phyloP scores from a whole-genome alignment of 2,329 filamentous ascomycete genomes.

The Arthrobotrys megalospora region DNA sequence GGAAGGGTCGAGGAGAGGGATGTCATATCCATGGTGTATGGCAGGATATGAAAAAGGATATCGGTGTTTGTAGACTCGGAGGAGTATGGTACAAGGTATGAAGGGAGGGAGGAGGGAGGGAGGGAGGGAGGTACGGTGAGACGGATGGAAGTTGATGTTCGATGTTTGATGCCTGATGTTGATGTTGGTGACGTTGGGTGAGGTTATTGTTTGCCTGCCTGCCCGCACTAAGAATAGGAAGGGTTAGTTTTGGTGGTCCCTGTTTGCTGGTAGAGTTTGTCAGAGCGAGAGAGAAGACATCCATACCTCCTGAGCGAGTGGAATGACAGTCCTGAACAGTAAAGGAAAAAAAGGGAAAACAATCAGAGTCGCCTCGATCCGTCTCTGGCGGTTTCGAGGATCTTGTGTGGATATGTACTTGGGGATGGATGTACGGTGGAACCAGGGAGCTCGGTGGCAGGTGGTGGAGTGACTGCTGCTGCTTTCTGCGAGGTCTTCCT shows the following conservation, averaged over 20 bases:
- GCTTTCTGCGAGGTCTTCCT: conserved; percentile 7
- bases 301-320: not conserved
- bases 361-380: not conserved
- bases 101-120: no score
- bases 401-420: not conserved
- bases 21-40: conserved; percentile 57
- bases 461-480: conserved; percentile 12
- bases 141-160: not conserved
- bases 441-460: conserved; percentile 10
- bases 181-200: not conserved
- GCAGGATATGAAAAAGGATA: not conserved
- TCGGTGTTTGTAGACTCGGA: not conserved
- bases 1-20: conserved; percentile 58
- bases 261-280: not conserved
- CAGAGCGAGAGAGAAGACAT: not conserved
- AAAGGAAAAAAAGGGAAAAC: not conserved
- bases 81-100: not conserved
- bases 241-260: no score
- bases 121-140: not conserved
- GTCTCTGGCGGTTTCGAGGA: not conserved
- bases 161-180: not conserved
- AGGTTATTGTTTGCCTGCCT: conserved; percentile 10
- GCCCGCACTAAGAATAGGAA: conserved; percentile 6
- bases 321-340: no score
- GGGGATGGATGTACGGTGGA: conserved; percentile 6